Conservation (phyloP, 2,329 filamentous ascomycete genomes). For the Pestalotiopsis sp. region DNA sequence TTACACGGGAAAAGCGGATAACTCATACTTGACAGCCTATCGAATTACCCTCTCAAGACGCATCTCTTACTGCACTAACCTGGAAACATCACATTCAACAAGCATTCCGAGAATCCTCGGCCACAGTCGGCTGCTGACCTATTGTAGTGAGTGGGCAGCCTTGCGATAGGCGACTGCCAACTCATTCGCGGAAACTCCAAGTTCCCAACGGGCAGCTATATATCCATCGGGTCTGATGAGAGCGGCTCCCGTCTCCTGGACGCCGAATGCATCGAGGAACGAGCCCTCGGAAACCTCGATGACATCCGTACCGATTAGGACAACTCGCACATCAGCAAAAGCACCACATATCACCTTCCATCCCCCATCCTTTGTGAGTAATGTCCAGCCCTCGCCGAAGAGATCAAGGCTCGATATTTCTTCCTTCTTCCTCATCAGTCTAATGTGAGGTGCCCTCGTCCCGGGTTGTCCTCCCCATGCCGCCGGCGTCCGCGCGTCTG, state of each 20-base stretch:
- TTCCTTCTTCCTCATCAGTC: not conserved
- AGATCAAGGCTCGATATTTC: conserved; percentile 1
- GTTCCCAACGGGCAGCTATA: not conserved
- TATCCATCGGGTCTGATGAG: conserved; percentile 7
- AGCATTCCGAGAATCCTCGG: not conserved
- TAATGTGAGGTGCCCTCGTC: conserved; percentile 8
- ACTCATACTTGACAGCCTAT: no score
- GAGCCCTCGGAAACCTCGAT: not conserved
- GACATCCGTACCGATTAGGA: conserved; percentile 1
- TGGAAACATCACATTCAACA: no score
- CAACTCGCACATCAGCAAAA: not conserved
- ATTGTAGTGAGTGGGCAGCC: not conserved
- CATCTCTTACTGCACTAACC: no score
- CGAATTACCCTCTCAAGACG: no score
- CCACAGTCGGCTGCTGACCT: not conserved
- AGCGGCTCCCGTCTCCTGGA: not conserved
- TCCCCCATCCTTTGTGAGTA: not conserved
- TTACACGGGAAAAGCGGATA: no score
- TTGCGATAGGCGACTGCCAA: not conserved
- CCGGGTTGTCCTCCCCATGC: conserved; percentile 3
- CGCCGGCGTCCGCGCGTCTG: conserved; percentile 1
- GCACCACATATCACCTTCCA: not conserved
- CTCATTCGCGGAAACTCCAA: not conserved
- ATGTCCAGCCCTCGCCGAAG: not conserved
- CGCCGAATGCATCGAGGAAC: conserved; percentile 2